Evolutionary conservation across 2,329 filamentous ascomycete species (phyloP).

Genomic region (Clathrospora elynae): DNA sequence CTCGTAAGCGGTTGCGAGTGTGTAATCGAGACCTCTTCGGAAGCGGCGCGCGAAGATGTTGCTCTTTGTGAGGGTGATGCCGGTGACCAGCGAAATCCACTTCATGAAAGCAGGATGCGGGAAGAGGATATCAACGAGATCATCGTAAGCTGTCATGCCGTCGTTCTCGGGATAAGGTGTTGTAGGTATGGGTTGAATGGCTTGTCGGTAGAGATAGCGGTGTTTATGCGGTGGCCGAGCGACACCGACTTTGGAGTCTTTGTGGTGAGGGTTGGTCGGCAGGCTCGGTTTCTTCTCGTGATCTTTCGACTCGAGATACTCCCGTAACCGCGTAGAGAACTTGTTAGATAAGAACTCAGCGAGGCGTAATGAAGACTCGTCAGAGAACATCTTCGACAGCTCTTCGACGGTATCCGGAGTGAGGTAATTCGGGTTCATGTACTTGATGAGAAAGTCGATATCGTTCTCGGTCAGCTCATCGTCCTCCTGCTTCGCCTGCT

Average conservation of each 20-base stretch:
- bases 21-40: conserved; percentile 86
- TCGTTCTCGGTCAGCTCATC: conserved; percentile 74
- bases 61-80: conserved; percentile 71
- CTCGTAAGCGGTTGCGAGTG: conserved; percentile 83
- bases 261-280: conserved; percentile 39
- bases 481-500: conserved; percentile 53
- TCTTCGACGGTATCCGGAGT: conserved; percentile 89
- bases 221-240: conserved; percentile 94
- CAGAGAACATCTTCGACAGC: conserved; percentile 77
- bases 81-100: conserved; percentile 85
- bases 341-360: conserved; percentile 77
- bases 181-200: conserved; percentile 48
- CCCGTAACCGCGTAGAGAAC: conserved; percentile 73
- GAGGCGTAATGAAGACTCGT: conserved; percentile 83
- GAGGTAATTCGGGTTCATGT: conserved; percentile 86
- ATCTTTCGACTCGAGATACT: conserved; percentile 67
- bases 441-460: conserved; percentile 87
- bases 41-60: conserved; percentile 86
- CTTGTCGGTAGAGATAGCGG: conserved; percentile 81
- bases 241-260: conserved; percentile 58
- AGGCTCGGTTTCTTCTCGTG: conserved; percentile 53
- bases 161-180: conserved; percentile 42
- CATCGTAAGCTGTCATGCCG: conserved; percentile 61
- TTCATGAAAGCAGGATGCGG: conserved; percentile 85
- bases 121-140: conserved; percentile 80